phyloP scores from a whole-genome alignment of 2,329 filamentous ascomycete genomes.

The Sporothrix curviconia region DNA sequence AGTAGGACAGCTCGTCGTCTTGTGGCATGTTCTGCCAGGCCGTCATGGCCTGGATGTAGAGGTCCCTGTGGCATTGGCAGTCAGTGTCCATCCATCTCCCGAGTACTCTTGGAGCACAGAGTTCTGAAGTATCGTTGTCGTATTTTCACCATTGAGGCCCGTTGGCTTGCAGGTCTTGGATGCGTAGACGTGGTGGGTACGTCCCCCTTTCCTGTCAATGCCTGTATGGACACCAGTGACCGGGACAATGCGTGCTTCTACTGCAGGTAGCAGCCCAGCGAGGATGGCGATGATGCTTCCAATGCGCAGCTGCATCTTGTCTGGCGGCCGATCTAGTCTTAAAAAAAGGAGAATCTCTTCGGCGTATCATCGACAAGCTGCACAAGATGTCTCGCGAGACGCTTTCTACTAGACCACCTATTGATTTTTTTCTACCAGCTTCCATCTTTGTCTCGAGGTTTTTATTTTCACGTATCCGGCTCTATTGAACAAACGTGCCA shows the following conservation, averaged over 20 bases:
- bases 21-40: constrained; percentile 33
- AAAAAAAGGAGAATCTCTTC: no score
- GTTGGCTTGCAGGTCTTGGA: constrained; percentile 34
- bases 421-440: no score
- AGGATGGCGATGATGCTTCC: background rate
- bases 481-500: background rate
- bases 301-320: background rate
- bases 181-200: constrained; percentile 36
- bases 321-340: background rate
- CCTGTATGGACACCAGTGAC: constrained; percentile 30
- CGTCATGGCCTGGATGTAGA: constrained; percentile 38
- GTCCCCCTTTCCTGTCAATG: constrained; percentile 27
- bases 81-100: no score
- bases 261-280: background rate
- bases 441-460: no score
- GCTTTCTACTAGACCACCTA: no score
- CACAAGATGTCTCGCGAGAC: no score
- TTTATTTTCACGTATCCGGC: background rate
- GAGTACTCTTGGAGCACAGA: no score
- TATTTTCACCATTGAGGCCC: constrained; percentile 31
- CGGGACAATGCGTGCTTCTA: background rate
- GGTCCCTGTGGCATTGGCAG: constrained; percentile 29
- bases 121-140: constrained; percentile 20
- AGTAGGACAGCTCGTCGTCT: constrained; percentile 38
- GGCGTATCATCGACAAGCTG: no score